phyloP scores from a whole-genome alignment of 176 grass and related monocot genomes.

The Juncus inflexus region DNA sequence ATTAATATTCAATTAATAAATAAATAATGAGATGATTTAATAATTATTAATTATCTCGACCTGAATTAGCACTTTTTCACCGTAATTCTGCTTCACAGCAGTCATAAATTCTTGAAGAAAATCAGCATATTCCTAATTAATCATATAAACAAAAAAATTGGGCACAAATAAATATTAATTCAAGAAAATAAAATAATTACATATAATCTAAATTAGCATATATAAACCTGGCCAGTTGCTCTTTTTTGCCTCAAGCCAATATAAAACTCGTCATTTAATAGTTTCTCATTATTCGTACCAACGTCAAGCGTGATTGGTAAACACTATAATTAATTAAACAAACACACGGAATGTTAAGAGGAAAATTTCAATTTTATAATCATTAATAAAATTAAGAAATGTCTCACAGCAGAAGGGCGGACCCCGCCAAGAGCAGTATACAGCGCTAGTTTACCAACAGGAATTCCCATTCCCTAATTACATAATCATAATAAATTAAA shows the following conservation, averaged over 20 bases:
- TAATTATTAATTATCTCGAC: conserved; percentile 25
- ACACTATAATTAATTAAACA: conserved; percentile 46
- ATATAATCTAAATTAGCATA: conserved; percentile 21
- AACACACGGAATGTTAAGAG: not conserved
- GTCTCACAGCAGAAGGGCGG: conserved; percentile 87
- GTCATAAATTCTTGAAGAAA: conserved; percentile 82
- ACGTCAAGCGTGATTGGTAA: conserved; percentile 98
- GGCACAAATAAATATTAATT: conserved; percentile 2
- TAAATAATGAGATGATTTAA: conserved; percentile 6
- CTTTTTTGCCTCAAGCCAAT: conserved; percentile 89
- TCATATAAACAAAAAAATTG: conserved; percentile 8
- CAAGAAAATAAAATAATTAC: conserved; percentile 14
- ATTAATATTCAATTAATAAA: conserved; percentile 4
- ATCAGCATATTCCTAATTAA: conserved; percentile 72
- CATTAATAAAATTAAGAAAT: not conserved
- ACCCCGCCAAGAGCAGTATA: conserved; percentile 95
- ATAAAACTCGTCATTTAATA: conserved; percentile 87
- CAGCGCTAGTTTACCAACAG: conserved; percentile 92
- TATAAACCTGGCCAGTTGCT: conserved; percentile 66
- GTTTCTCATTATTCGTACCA: conserved; percentile 78
- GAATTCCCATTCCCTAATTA: conserved; percentile 90
- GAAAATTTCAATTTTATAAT: too few relatives aligned
- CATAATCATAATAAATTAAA: conserved; percentile 23
- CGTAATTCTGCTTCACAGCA: conserved; percentile 91
- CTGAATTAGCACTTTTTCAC: conserved; percentile 90